These are phyloP conservation scores for Basidiobolus meristosporus DNA, from an alignment of 371 early-diverging fungal species.

Conservation along the genomic window DNA sequence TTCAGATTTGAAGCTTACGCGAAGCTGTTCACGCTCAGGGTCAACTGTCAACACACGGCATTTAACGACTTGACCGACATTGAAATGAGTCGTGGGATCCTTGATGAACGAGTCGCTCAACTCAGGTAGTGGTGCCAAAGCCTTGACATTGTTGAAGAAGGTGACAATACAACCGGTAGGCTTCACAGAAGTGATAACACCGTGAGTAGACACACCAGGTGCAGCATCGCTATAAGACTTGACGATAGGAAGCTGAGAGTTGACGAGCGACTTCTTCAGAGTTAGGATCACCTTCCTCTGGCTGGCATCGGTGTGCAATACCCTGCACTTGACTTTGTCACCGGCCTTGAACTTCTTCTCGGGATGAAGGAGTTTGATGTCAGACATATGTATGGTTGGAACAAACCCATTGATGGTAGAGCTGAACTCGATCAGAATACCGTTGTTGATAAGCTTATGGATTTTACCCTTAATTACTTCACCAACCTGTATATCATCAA, in stretches of 20 bases:
- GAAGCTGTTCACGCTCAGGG: slow-evolving; percentile 22
- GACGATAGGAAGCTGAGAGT: slow-evolving; percentile 43
- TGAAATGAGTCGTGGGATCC: slow-evolving; percentile 23
- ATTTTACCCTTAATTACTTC: slow-evolving; percentile 31
- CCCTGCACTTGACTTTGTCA: slow-evolving; percentile 39
- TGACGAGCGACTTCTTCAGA: slow-evolving; percentile 58
- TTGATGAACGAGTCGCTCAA: slow-evolving; percentile 28
- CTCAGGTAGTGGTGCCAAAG: slow-evolving; percentile 44
- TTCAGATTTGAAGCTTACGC: slow-evolving; percentile 14
- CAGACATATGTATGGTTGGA: slow-evolving; percentile 52
- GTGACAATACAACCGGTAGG: slow-evolving; percentile 47
- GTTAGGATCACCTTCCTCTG: slow-evolving; percentile 44
- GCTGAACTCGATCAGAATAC: slow-evolving; percentile 42
- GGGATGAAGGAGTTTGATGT: slow-evolving; percentile 46
- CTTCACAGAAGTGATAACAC: slow-evolving; percentile 35
- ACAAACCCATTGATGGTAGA: slow-evolving; percentile 48
- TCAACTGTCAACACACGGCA: slow-evolving; percentile 46
- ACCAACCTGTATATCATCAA: slow-evolving; percentile 51
- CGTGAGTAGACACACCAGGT: slow-evolving; percentile 34
- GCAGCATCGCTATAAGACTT: slow-evolving; percentile 25
- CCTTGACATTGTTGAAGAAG: slow-evolving; percentile 56
- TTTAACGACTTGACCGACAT: slow-evolving; percentile 59
- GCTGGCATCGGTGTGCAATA: slow-evolving; percentile 29
- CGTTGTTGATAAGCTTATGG: slow-evolving; percentile 21
- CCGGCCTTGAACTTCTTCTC: slow-evolving; percentile 63